Percentiles rank a stretch among this genome's conserved stretches.
Evolutionary conservation across 495 filamentous ascomycete genomes (phyloP).

Genomic region (Neurospora sp.): DNA sequence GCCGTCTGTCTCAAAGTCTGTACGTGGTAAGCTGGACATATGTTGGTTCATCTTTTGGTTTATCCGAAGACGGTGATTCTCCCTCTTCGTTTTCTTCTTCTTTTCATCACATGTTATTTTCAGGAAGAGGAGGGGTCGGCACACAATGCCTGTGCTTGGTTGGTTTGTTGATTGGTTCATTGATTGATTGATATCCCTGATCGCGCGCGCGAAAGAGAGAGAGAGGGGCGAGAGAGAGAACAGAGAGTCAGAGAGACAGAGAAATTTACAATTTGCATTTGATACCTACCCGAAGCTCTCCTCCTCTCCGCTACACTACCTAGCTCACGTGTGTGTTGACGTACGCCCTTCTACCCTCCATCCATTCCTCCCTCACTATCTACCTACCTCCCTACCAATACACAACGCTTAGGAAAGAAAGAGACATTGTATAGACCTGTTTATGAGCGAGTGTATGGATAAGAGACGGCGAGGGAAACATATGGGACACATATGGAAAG

Average conservation of each 20-base stretch:
- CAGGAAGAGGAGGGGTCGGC: background rate
- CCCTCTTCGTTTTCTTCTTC: background rate
- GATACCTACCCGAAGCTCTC: too few relatives aligned
- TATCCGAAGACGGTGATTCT: background rate
- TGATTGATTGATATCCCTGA: background rate
- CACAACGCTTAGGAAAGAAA: too few relatives aligned
- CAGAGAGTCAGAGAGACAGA: background rate
- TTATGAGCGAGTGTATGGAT: too few relatives aligned
- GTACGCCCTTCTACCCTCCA: too few relatives aligned
- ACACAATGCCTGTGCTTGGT: background rate
- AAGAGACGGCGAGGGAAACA: too few relatives aligned
- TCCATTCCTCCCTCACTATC: too few relatives aligned
- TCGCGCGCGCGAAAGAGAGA: background rate
- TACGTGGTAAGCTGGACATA: background rate
- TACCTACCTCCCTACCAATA: too few relatives aligned
- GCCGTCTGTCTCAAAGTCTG: background rate
- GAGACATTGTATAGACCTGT: too few relatives aligned
- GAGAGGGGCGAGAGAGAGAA: background rate
- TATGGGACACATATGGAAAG: too few relatives aligned
- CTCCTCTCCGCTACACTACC: too few relatives aligned
- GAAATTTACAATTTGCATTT: background rate
- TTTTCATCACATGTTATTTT: slow-evolving; percentile 1
- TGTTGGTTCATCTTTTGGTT: slow-evolving; percentile 6
- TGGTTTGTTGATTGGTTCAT: background rate
- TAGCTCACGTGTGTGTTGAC: too few relatives aligned